Base-by-base conservation (phyloP, 441 rosid genomes). In the Adansonia gregorii region DNA sequence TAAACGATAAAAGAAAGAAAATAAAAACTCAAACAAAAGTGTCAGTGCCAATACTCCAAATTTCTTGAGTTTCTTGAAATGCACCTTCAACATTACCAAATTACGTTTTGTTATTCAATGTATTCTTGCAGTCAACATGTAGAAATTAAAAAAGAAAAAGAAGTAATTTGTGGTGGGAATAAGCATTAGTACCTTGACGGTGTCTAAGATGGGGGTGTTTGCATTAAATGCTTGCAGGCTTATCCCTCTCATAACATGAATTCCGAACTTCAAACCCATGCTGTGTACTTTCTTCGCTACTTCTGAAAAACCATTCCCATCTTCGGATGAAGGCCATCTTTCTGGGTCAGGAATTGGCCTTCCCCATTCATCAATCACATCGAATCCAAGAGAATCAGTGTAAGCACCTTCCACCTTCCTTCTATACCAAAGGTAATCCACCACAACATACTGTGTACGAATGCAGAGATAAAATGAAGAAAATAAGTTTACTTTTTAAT, bases 291-390 rank as follows among this genome's bases (percentile, higher is more conserved):
- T 91, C 73, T 79, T 84, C 0, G 98, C 95, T 2, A 95, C 95
- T 83, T 90, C 88, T 0, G 89, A 80, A 82, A 95, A 95, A 45
- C 97, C 97, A 83, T 87, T 91, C 49, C 97, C 93, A 10, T 83
- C 89, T 72, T 6, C 81, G 52, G 97, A 91, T 15, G 98, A 95
- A 15, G 99, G 98, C 97, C 98, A 95, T 76, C 98, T 80, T 20
- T 3, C 83, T 0, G 94, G 95, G 83, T 92, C 97, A 12, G 98
- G 99, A 43, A 90, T 83, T 88, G 88, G 72, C 79, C 99, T 89
- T 75, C 99, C 99, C 98, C 98, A 94, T 85, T 89, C 79, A 85
- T 95, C 99, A 82, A 94, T 92, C 60, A 95, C 93, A 87, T 95
- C 99, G 41, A 83, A 94, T 60, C 98, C 99, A 70, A 78, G 86